Evolutionary conservation across 495 filamentous ascomycete species (phyloP).

Genomic region (Penicillium odoratum): DNA sequence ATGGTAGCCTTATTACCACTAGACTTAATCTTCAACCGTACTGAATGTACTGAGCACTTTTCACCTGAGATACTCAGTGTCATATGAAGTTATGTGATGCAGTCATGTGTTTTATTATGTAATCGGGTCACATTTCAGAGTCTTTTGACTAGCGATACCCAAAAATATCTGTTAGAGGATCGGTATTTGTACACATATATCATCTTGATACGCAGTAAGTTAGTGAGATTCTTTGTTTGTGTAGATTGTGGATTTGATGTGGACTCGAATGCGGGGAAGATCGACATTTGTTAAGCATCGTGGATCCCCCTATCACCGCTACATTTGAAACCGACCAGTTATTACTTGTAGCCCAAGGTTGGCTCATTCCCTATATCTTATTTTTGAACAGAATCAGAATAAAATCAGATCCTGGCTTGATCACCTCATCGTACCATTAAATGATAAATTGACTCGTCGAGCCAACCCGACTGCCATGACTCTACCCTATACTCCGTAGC

Average conservation of each 20-base stretch:
- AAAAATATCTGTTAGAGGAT: too few species aligned
- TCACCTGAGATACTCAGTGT: too few species aligned
- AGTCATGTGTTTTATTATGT: not conserved
- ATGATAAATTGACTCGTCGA: not conserved
- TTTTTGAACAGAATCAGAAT: not conserved
- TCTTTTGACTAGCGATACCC: too few species aligned
- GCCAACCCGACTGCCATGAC: not conserved
- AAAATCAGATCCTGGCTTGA: slow-evolving; percentile 2
- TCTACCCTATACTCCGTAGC: not conserved
- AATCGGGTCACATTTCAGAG: not conserved
- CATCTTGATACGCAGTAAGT: too few species aligned
- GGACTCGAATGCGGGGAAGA: slow-evolving; percentile 1
- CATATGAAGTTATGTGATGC: not conserved
- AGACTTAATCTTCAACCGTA: too few species aligned
- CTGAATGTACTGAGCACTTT: too few species aligned
- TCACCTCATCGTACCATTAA: slow-evolving; percentile 3
- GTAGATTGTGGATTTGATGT: not conserved
- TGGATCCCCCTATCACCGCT: not conserved
- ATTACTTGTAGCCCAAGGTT: too few species aligned
- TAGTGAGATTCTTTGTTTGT: too few species aligned
- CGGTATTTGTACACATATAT: too few species aligned
- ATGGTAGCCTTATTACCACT: too few species aligned
- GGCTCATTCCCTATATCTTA: too few species aligned
- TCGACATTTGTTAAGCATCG: slow-evolving; percentile 7
- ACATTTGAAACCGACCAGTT: not conserved